A percentile compares a stretch with the other conserved stretches of the same genome.
These are phyloP conservation scores for Metroxylon sagu DNA, from an alignment of 176 grass and related monocot genomes.

Conservation along the genomic window DNA sequence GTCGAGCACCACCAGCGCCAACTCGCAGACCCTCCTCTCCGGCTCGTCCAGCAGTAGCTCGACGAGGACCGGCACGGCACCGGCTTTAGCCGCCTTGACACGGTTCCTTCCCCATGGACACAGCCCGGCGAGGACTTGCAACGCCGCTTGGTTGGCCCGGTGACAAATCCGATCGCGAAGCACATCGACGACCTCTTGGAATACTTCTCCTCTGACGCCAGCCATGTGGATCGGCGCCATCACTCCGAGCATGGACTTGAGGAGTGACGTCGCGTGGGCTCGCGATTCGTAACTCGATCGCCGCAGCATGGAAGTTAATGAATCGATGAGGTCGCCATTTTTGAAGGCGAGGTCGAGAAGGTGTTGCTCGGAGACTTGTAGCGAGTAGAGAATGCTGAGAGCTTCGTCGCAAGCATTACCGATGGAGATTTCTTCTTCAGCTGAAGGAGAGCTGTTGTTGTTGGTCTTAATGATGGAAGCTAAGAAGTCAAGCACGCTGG, in stretches of 20 bases:
- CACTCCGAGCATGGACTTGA: not conserved
- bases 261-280: not conserved
- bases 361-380: not conserved
- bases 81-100: slow-evolving; percentile 1
- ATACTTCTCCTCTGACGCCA: not conserved
- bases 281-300: not conserved
- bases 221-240: not conserved
- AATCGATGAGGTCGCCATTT: not conserved
- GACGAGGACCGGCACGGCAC: not conserved
- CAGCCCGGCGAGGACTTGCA: not conserved
- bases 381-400: not conserved
- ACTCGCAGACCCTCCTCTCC: slow-evolving; percentile 5
- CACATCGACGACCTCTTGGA: not conserved
- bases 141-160: slow-evolving; percentile 3
- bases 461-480: slow-evolving; percentile 7
- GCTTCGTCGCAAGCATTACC: not conserved
- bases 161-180: not conserved
- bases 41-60: slow-evolving; percentile 3
- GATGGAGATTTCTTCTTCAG: too few relatives aligned
- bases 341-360: not conserved
- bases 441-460: not conserved
- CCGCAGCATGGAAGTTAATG: not conserved
- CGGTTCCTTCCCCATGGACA: slow-evolving; percentile 3
- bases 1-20: slow-evolving; percentile 5
- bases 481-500: slow-evolving; percentile 22